Evolutionary conservation across 768 basidiomycete species (phyloP), one percentile per base, ranked within the genome.

Genomic region (Lenzites betulinus): DNA sequence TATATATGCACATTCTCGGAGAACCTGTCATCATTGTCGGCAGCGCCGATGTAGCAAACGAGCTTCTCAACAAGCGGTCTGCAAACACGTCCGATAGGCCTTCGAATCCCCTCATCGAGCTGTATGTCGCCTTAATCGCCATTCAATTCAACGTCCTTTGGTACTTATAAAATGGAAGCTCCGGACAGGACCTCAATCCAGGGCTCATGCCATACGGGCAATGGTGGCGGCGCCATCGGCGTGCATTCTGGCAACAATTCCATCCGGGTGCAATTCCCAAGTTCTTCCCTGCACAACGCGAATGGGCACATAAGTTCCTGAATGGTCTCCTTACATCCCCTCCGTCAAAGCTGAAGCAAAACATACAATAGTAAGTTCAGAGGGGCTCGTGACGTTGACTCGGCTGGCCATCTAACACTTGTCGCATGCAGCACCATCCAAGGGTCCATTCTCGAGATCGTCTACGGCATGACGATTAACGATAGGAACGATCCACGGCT

Each of bases 401-500:
- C 28, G 2, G 2, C 26, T 28, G 7, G 0, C 11, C 6, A 2
- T 1, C 8, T 35, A 16, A 13, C 8, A 42, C 38, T 25, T 13
- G 25, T 18, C 20, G 33, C 33, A n/a, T 36, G 16, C 46, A 20
- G 22, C 20, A 18, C 11, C 15, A 1, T 51, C 49, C 22, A 16
- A 23, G 4, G 49, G 48, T 0, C 23, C 35, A 66, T 70, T 30
- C 62, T 75, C 18, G 51, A 64, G 16, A 56, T 75, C 11, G 59
- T 63, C 4, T 74, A 74, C 50, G 74, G 68, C 7, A 69, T 70
- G 44, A 64, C 64, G 12, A 67, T 63, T 12, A 62, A 55, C 9
- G 60, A 58, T 13, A 54, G 66, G 4, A n/a, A 66, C n/a, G 73
- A 76, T 39, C 69, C 71, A 39, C 60, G 70, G 25, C 13, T 57